Conservation (phyloP, 2,329 filamentous ascomycete species). For the Pseudogymnoascus sp. region DNA sequence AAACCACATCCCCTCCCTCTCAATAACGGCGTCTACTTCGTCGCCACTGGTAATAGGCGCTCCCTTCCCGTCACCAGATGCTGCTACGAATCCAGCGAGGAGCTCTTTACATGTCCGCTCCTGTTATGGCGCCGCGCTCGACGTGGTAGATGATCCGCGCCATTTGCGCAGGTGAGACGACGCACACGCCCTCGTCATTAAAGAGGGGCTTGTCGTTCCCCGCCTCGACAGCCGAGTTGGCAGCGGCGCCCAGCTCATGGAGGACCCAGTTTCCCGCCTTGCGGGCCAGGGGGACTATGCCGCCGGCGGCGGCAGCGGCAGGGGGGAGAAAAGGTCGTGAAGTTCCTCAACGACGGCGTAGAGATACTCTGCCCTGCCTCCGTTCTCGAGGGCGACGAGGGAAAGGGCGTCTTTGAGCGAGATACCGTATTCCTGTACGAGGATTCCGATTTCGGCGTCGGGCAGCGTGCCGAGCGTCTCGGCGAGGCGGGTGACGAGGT, state of each 20-base stretch:
- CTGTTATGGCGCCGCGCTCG: constrained; percentile 40
- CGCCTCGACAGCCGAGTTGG: constrained; percentile 44
- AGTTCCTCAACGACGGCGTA: constrained; percentile 52
- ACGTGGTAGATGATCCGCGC: constrained; percentile 40
- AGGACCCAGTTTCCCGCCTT: constrained; percentile 60
- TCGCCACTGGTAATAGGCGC: not conserved
- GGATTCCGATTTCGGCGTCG: constrained; percentile 58
- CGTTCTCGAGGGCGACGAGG: constrained; percentile 69
- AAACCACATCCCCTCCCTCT: constrained; percentile 49
- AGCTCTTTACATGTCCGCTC: constrained; percentile 55
- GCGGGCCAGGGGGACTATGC: constrained; percentile 21
- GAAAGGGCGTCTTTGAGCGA: constrained; percentile 78
- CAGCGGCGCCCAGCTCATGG: constrained; percentile 61
- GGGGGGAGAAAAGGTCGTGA: not conserved
- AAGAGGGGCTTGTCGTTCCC: constrained; percentile 22
- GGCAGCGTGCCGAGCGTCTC: constrained; percentile 63
- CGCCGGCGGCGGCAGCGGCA: constrained; percentile 6
- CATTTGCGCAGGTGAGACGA: constrained; percentile 27
- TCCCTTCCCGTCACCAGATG: not conserved
- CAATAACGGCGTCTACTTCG: constrained; percentile 41
- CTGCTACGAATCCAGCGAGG: constrained; percentile 48
- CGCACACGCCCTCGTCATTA: constrained; percentile 21
- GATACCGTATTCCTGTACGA: constrained; percentile 60
- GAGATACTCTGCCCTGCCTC: constrained; percentile 76
- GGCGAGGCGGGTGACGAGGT: constrained; percentile 60